Percentiles rank a stretch among this genome's conserved stretches.
These are phyloP conservation scores for Calycina marina DNA, from an alignment of 2,329 filamentous ascomycete genomes.

Conservation along the genomic window DNA sequence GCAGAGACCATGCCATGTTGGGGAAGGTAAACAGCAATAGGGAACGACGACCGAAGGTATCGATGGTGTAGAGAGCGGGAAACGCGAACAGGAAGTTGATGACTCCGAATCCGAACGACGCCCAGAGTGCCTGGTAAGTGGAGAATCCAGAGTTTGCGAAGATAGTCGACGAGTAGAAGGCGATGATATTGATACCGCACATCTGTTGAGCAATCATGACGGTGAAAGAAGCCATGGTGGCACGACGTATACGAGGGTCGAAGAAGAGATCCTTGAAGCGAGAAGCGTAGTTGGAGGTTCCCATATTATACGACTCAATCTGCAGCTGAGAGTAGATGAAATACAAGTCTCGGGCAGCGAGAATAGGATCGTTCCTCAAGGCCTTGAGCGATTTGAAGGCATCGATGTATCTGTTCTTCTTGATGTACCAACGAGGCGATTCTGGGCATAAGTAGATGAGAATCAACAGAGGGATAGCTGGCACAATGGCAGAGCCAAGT, in stretches of 20 bases:
- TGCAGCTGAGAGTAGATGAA: slow-evolving; percentile 40
- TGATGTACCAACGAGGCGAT: slow-evolving; percentile 52
- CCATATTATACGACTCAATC: slow-evolving; percentile 27
- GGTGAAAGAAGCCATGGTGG: slow-evolving; percentile 60
- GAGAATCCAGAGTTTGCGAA: slow-evolving; percentile 42
- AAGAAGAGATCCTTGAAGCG: slow-evolving; percentile 55
- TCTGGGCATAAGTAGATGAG: slow-evolving; percentile 47
- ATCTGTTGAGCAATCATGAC: slow-evolving; percentile 40
- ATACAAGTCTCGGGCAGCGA: slow-evolving; percentile 48
- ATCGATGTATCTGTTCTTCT: slow-evolving; percentile 38
- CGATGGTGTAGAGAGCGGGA: slow-evolving; percentile 44
- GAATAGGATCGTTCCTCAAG: slow-evolving; percentile 42
- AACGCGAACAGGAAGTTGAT: slow-evolving; percentile 50
- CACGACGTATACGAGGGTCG: slow-evolving; percentile 53
- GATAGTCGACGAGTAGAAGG: slow-evolving; percentile 58
- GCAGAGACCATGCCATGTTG: slow-evolving; percentile 52
- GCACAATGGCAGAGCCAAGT: slow-evolving; percentile 49
- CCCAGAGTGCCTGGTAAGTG: slow-evolving; percentile 40
- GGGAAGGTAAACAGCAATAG: slow-evolving; percentile 52
- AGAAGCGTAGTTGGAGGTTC: slow-evolving; percentile 35
- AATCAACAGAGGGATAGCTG: slow-evolving; percentile 43
- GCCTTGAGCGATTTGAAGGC: slow-evolving; percentile 41
- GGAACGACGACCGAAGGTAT: slow-evolving; percentile 48
- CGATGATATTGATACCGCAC: slow-evolving; percentile 45
- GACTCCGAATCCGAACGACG: slow-evolving; percentile 50